Base-by-base conservation (phyloP, 306 rosid species). In the Cotoneaster glaucophyllus region DNA sequence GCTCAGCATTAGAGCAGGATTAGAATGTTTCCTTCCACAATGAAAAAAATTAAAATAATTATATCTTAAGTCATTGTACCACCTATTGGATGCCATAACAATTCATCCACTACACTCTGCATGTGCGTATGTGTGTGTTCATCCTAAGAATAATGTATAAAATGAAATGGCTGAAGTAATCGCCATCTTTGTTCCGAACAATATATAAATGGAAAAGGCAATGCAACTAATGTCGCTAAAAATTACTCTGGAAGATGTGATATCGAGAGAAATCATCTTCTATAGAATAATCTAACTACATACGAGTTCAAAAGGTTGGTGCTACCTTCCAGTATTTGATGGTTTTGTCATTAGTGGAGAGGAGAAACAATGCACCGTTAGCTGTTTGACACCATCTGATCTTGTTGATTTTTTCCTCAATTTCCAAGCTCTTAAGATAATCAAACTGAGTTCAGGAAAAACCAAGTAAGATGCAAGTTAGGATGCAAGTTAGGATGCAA, bases 311-410 rank as follows among this genome's bases (percentile, higher is more conserved):
- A 43, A 66, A 2, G 39, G 21, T 43, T 62, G 71, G 44, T 48
- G 64, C 71, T 81, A 90, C 95, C 95, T 90, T 90, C 95, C 95
- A 90, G 69, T 80, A 87, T 68, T 90, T 90, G 73, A 90, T 90
- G 70, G 95, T 90, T 84, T 90, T 87, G 79, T 90, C 95, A 71
- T 90, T 90, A 22, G 95, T 77, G 3, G 95, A 90, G 59, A 90
- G 86, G 82, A 90, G 87, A 84, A 87, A 90, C 57, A 87, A 59
- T 11, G 92, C 90, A 67, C 92, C 89, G 43, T 87, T 90, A 67
- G 95, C 90, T 50, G 89, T 72, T 61, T 90, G 92, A 83, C 90
- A 87, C 95, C 95, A 90, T 77, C 90, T 76, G 52, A 90, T 87
- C 81, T 90, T 90, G 82, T 86, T 87, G 67, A 90, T 90, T 82